A percentile compares a stretch with the other conserved stretches of the same genome.
phyloP scores from a whole-genome alignment of 139 green algal genomes.

The Volvox reticuliferus region DNA sequence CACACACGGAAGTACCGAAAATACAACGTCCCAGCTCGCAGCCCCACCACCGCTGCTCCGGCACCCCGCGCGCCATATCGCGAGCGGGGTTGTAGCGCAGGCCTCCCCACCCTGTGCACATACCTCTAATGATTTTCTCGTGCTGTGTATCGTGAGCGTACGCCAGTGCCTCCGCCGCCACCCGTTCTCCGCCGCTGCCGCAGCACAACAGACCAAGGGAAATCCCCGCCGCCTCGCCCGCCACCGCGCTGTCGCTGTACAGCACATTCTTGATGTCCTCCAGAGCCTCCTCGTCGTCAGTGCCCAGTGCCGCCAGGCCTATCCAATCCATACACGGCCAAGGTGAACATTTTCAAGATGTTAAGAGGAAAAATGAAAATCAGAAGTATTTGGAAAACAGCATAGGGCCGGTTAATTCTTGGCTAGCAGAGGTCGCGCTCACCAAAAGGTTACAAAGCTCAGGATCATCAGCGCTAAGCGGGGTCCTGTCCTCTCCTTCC shows the following conservation, averaged over 20 bases:
- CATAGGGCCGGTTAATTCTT: too few relatives aligned
- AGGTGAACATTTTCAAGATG: too few relatives aligned
- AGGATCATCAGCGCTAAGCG: too few relatives aligned
- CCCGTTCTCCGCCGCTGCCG: conserved; percentile 70
- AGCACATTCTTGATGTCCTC: conserved; percentile 94
- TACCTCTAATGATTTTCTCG: conserved; percentile 92
- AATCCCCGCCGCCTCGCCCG: conserved; percentile 85
- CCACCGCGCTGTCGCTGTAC: conserved; percentile 61
- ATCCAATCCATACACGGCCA: not conserved
- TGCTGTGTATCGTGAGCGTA: conserved; percentile 98
- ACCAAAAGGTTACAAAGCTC: too few relatives aligned
- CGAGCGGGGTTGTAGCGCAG: too few relatives aligned
- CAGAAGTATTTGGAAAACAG: too few relatives aligned
- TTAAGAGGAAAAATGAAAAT: too few relatives aligned
- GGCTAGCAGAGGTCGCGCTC: too few relatives aligned
- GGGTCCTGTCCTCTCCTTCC: not conserved
- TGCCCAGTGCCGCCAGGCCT: conserved; percentile 92
- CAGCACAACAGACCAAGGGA: conserved; percentile 94
- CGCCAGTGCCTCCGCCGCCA: conserved; percentile 89
- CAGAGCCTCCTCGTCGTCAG: conserved; percentile 84
- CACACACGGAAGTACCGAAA: too few relatives aligned
- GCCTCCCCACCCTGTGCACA: not conserved
- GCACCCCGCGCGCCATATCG: too few relatives aligned
- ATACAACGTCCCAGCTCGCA: too few relatives aligned
- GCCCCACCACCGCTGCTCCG: too few relatives aligned